phyloP scores from a whole-genome alignment of 2,329 filamentous ascomycete genomes.

The Botrytis squamosa region DNA sequence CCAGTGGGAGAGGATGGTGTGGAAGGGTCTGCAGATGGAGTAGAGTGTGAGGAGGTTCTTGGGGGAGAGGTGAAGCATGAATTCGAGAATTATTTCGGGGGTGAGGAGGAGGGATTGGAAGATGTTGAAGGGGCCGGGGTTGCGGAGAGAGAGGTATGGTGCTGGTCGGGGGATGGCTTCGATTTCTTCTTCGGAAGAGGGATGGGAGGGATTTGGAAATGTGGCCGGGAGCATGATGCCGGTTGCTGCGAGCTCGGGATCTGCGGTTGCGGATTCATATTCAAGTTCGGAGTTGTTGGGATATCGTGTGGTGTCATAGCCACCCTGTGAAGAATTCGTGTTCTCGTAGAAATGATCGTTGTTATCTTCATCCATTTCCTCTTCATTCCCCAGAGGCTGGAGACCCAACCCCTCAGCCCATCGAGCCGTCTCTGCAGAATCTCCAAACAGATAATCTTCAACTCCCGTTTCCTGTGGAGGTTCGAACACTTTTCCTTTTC shows the following conservation, averaged over 20 bases:
- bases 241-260: not conserved
- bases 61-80: not conserved
- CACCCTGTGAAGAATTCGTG: not conserved
- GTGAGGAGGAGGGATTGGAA: conserved; percentile 1
- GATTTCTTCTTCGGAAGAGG: not conserved
- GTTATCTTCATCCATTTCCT: not conserved
- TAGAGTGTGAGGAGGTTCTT: not conserved
- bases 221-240: not conserved
- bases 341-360: not conserved
- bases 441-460: not conserved
- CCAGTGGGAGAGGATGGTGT: not conserved
- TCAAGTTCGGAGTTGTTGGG: not conserved
- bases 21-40: not conserved
- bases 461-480: not conserved
- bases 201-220: not conserved
- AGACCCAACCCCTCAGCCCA: not conserved
- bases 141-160: not conserved
- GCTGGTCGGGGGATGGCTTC: not conserved
- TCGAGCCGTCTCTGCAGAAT: not conserved
- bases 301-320: not conserved
- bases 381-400: no score
- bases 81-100: conserved; percentile 3
- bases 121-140: conserved; percentile 4
- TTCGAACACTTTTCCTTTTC: not conserved
- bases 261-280: not conserved